Evolutionary conservation across 139 green algal species (phyloP).

Genomic region (Tetraselmis chui): DNA sequence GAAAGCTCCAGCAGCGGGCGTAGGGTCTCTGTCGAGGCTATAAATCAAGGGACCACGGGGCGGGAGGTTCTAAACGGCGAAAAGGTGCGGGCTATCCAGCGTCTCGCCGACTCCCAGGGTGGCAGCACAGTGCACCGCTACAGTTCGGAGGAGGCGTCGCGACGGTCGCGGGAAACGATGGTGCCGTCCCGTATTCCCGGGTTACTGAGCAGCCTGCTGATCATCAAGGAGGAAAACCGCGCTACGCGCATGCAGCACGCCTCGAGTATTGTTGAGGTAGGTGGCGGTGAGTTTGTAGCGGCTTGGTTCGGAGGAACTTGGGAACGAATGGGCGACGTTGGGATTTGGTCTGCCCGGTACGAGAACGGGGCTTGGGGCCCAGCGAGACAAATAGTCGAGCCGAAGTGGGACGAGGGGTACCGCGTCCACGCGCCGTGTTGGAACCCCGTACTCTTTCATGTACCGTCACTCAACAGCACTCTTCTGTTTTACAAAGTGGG

Average conservation of each 20-base stretch:
- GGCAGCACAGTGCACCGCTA: not conserved
- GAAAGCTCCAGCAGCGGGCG: too few relatives aligned
- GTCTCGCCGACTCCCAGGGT: not conserved
- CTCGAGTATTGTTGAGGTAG: not conserved
- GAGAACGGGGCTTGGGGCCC: not conserved
- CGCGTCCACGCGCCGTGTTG: not conserved
- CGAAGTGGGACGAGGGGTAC: not conserved
- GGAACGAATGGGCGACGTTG: not conserved
- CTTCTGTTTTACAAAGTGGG: not conserved
- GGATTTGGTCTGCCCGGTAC: not conserved
- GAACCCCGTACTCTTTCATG: not conserved
- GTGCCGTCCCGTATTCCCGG: too few relatives aligned
- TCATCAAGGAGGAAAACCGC: not conserved
- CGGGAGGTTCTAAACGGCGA: not conserved
- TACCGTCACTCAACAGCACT: not conserved
- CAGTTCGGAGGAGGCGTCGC: not conserved
- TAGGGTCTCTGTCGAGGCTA: not conserved
- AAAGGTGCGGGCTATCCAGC: not conserved
- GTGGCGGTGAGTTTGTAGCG: not conserved
- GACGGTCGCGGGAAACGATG: not conserved
- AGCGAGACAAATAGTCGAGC: not conserved
- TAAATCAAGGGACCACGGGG: not conserved
- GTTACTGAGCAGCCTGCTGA: not conserved
- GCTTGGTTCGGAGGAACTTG: not conserved
- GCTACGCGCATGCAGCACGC: not conserved